phyloP scores from a whole-genome alignment of 176 grass and related monocot species.

The Carex scoparia region DNA sequence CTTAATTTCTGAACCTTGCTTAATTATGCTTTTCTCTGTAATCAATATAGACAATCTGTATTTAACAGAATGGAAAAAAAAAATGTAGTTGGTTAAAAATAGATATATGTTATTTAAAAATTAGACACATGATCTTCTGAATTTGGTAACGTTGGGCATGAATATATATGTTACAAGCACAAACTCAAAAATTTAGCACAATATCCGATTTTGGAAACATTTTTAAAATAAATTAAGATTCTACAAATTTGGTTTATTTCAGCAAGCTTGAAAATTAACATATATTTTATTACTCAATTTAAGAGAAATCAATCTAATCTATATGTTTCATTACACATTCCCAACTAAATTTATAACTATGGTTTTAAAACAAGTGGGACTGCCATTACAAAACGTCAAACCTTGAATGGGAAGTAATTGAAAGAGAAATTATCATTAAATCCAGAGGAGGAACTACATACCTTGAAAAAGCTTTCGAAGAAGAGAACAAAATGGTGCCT shows the following conservation, averaged over 20 bases:
- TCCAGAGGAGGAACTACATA: not conserved
- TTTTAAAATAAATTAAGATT: not conserved
- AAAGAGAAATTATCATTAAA: not conserved
- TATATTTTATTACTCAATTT: not conserved
- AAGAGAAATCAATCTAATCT: not conserved
- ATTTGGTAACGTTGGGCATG: not conserved
- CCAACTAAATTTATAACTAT: not conserved
- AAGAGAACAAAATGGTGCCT: not conserved
- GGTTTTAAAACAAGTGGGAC: not conserved
- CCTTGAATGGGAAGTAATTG: not conserved
- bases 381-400: not conserved
- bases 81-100: no score
- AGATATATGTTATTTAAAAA: no score
- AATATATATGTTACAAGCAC: not conserved
- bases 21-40: no score
- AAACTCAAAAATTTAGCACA: not conserved
- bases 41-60: no score
- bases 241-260: not conserved
- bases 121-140: no score
- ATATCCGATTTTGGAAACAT: not conserved
- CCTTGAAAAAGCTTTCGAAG: not conserved
- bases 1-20: no score
- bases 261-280: not conserved
- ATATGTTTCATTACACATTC: not conserved
- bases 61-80: no score